phyloP scores from a whole-genome alignment of 2,329 filamentous ascomycete species.

The Trichoderma asperellum region DNA sequence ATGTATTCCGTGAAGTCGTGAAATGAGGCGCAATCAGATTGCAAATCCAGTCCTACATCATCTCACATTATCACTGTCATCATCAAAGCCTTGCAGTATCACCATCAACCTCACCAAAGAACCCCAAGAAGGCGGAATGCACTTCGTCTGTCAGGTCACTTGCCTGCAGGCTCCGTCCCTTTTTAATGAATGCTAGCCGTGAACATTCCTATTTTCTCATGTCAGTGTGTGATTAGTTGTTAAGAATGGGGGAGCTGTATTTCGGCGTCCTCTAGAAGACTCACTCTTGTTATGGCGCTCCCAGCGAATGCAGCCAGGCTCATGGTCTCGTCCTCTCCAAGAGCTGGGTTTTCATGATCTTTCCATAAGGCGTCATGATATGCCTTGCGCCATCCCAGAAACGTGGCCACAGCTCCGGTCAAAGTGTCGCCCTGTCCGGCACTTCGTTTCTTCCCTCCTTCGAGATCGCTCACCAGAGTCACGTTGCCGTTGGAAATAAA shows the following conservation, averaged over 20 bases:
- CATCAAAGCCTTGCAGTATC: constrained; percentile 43
- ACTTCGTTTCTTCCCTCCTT: constrained; percentile 84
- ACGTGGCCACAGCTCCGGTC: constrained; percentile 85
- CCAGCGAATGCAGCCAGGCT: constrained; percentile 84
- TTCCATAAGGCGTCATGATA: constrained; percentile 85
- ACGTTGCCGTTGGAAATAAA: constrained; percentile 78
- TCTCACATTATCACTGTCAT: neutral
- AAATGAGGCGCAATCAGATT: too few species aligned
- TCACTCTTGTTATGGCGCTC: constrained; percentile 79
- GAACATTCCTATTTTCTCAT: constrained; percentile 68
- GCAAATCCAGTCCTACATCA: neutral
- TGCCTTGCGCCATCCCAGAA: constrained; percentile 84
- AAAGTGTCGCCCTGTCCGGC: constrained; percentile 96
- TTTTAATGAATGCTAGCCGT: constrained; percentile 80
- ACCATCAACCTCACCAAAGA: constrained; percentile 73
- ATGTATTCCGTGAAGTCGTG: too few species aligned
- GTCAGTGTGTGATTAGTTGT: constrained; percentile 3
- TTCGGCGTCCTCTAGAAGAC: constrained; percentile 36
- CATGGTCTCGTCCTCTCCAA: constrained; percentile 64
- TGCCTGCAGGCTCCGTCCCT: constrained; percentile 86
- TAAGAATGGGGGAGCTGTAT: too few species aligned
- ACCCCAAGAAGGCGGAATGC: constrained; percentile 74
- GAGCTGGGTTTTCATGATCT: constrained; percentile 47
- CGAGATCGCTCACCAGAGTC: constrained; percentile 75
- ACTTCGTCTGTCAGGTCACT: constrained; percentile 92